Evolutionary conservation across 108 stramenopile species (phyloP), one percentile per base, ranked within the genome.

Genomic region (Phaeodactylum tricornutum): DNA sequence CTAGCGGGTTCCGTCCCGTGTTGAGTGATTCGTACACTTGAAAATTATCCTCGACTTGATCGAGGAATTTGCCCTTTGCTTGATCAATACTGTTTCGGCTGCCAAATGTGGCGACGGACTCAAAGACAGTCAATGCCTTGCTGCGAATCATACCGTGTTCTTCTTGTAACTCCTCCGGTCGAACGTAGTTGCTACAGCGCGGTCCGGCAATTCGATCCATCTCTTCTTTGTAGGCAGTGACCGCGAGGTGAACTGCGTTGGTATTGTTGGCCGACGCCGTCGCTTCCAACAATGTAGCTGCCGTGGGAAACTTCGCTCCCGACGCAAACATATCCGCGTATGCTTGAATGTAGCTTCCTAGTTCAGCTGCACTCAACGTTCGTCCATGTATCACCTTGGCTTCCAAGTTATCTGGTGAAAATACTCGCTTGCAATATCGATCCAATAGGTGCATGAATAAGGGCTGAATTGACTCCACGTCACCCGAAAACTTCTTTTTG

Each of bases 241-340:
- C 50, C 24, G 91, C 86, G 36, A 75, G 21, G 12, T 74, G 63
- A 22, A 72, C 58, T 24, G 98, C 95, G 59, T 95, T 96, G 27
- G 76, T 52, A 59, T 96, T 98, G 75, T 95, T 96, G 33, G 94
- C 96, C 40, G 74, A 60, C 0, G 96, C 86, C 11, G 98, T 99
- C 0, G 98, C 98, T 41, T 91, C 95, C 21, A 99, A 70, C 81
- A 99, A 67, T 20, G 96, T 96, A 53, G 83, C 77, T 0, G 98
- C 95, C 59, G 93, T 84, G 0, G 96, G 96, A 53, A 98, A 98
- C 36, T 77, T 60, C 5, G 83, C 83, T 4, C 91, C 96, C 22
- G 70, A 62, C 16, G 82, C 75, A 77, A 98, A 98, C 74, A 99
- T 76, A 19, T 64, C 66, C 25, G 89, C 94, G 56, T 97, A 99